Conservation (phyloP, 106 monocot species). For the Chionographis japonica region DNA sequence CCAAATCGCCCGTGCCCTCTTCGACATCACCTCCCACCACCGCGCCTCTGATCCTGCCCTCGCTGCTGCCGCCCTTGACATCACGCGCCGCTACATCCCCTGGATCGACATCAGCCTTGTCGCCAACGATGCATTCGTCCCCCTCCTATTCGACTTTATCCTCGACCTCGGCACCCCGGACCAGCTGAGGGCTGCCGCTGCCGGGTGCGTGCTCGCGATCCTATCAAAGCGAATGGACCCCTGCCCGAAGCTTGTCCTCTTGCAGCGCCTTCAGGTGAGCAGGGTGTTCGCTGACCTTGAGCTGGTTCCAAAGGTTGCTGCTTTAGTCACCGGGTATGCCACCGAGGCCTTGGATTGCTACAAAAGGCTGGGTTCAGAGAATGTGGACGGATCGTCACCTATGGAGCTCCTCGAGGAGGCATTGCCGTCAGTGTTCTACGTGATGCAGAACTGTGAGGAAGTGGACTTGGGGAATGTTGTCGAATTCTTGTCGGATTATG, state of each 20-base stretch:
- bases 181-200: slow-evolving; percentile 45
- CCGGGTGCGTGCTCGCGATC: slow-evolving; percentile 57
- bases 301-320: slow-evolving; percentile 37
- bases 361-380: slow-evolving; percentile 35
- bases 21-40: slow-evolving; percentile 40
- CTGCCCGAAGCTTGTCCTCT: slow-evolving; percentile 52
- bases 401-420: slow-evolving; percentile 70
- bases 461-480: slow-evolving; percentile 47
- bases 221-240: slow-evolving; percentile 78
- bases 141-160: slow-evolving; percentile 64
- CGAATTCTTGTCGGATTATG: slow-evolving; percentile 70
- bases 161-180: slow-evolving; percentile 20
- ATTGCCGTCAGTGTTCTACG: slow-evolving; percentile 66
- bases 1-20: slow-evolving; percentile 68
- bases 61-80: slow-evolving; percentile 57
- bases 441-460: slow-evolving; percentile 64
- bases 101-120: slow-evolving; percentile 88
- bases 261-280: slow-evolving; percentile 31
- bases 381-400: slow-evolving; percentile 21
- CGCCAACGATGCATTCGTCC: slow-evolving; percentile 68
- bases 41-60: slow-evolving; percentile 40
- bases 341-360: slow-evolving; percentile 72
- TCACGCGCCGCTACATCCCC: slow-evolving; percentile 51
- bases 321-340: slow-evolving; percentile 76
- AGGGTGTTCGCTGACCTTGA: slow-evolving; percentile 39